A percentile compares a stretch with the other conserved stretches of the same genome.
These are phyloP conservation scores for Verticillium tricorpus DNA, from an alignment of 2,329 filamentous ascomycete species.

Conservation along the genomic window DNA sequence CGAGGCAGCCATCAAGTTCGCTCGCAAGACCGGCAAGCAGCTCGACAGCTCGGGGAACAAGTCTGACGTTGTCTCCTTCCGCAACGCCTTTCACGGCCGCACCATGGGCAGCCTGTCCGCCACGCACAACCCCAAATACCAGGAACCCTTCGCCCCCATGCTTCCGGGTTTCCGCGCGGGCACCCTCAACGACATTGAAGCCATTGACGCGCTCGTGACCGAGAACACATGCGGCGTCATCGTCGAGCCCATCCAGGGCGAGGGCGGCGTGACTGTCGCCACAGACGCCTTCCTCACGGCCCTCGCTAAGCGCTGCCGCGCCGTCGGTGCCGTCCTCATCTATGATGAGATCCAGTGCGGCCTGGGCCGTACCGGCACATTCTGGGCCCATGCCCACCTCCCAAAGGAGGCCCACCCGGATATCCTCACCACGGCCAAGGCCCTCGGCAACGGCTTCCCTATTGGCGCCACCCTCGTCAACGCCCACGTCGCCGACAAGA, in stretches of 20 bases:
- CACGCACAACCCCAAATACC: constrained; percentile 97
- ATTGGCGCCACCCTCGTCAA: constrained; percentile 66
- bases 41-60: constrained; percentile 69
- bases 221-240: constrained; percentile 90
- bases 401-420: constrained; percentile 84
- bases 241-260: constrained; percentile 94
- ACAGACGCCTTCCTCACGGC: constrained; percentile 77
- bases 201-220: constrained; percentile 69
- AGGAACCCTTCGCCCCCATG: constrained; percentile 92
- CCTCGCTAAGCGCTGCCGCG: constrained; percentile 77
- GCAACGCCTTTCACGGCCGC: constrained; percentile 89
- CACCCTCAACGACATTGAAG: constrained; percentile 74
- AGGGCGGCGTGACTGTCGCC: constrained; percentile 86
- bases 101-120: constrained; percentile 96
- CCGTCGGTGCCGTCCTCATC: constrained; percentile 83
- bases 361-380: constrained; percentile 74
- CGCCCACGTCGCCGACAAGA: constrained; percentile 34
- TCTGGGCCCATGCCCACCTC: constrained; percentile 83
- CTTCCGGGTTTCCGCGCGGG: constrained; percentile 88
- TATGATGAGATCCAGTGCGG: constrained; percentile 98
- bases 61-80: constrained; percentile 83
- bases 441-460: constrained; percentile 92
- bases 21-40: constrained; percentile 81
- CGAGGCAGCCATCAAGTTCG: constrained; percentile 96
- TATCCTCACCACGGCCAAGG: constrained; percentile 90